Base-by-base conservation (phyloP, 139 green algal genomes). In the Chlorella sp. region DNA sequence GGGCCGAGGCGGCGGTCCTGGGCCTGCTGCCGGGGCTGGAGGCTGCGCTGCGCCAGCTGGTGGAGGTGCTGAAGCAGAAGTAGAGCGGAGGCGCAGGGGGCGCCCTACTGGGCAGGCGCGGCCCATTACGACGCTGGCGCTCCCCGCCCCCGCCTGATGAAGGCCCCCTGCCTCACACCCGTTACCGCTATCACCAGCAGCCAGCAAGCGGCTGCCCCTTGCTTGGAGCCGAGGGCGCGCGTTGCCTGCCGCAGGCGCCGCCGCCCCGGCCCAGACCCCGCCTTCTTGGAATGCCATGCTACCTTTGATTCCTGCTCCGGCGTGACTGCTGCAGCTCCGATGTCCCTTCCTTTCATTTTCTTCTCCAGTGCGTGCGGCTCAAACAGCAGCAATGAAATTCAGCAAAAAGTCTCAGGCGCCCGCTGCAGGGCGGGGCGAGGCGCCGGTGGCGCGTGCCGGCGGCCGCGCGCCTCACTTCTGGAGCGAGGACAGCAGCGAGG, bases 401-500 rank as follows among this genome's bases (percentile, higher is more conserved):
- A n/a, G n/a, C n/a, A n/a, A n/a, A n/a, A n/a, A n/a, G n/a, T n/a
- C n/a, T n/a, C n/a, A n/a, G n/a, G n/a, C n/a, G n/a, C n/a, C n/a
- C n/a, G n/a, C n/a, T n/a, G n/a, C n/a, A n/a, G n/a, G n/a, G n/a
- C n/a, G n/a, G n/a, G n/a, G n/a, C n/a, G n/a, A n/a, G n/a, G n/a
- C n/a, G n/a, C n/a, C n/a, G n/a, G n/a, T n/a, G n/a, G n/a, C n/a
- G n/a, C n/a, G n/a, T n/a, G n/a, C n/a, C n/a, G n/a, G n/a, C n/a
- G n/a, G n/a, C n/a, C n/a, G n/a, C n/a, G n/a, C n/a, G n/a, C n/a
- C n/a, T n/a, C n/a, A 82, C 68, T 90, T 90, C 64, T 91, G 87
- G 33, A 91, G 60, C 1, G 71, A 62, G 36, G 67, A 68, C 21
- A 91, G 71, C 61, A 91, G 76, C 5, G 38, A 67, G 14, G 85